Evolutionary conservation across 208 protist genomes (phyloP).

Genomic region (Leishmania tarentolae): DNA sequence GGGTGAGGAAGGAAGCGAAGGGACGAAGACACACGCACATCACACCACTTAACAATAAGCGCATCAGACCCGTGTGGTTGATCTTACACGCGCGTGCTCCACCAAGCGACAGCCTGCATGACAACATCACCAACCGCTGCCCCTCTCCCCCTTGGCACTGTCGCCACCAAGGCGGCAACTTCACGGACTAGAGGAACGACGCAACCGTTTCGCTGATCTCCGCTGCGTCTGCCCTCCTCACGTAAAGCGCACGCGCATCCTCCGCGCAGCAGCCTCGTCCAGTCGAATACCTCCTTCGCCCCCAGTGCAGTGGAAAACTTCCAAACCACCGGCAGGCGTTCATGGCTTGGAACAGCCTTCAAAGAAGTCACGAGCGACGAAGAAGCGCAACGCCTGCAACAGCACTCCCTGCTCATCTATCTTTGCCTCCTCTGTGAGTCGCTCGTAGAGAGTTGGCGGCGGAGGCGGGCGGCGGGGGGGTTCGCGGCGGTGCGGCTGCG

Average conservation of each 20-base stretch:
- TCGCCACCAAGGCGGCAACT: background rate
- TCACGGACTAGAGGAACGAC: background rate
- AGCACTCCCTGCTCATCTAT: slow-evolving; percentile 74
- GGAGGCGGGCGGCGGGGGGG: slow-evolving; percentile 19
- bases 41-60: background rate
- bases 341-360: slow-evolving; percentile 6
- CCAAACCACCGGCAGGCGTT: background rate
- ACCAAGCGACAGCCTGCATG: background rate
- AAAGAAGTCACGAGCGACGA: slow-evolving; percentile 78
- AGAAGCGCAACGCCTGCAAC: slow-evolving; percentile 86
- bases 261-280: background rate
- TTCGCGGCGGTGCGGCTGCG: slow-evolving; percentile 28
- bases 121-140: background rate
- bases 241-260: background rate
- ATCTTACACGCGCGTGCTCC: background rate
- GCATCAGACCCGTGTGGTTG: background rate
- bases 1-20: background rate
- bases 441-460: slow-evolving; percentile 67
- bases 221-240: background rate
- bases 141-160: background rate
- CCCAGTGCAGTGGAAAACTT: background rate
- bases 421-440: slow-evolving; percentile 69
- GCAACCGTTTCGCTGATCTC: background rate
- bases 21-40: background rate
- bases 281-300: background rate